Evolutionary conservation across 2,329 filamentous ascomycete genomes (phyloP).

Genomic region (Diaporthe nobilis): DNA sequence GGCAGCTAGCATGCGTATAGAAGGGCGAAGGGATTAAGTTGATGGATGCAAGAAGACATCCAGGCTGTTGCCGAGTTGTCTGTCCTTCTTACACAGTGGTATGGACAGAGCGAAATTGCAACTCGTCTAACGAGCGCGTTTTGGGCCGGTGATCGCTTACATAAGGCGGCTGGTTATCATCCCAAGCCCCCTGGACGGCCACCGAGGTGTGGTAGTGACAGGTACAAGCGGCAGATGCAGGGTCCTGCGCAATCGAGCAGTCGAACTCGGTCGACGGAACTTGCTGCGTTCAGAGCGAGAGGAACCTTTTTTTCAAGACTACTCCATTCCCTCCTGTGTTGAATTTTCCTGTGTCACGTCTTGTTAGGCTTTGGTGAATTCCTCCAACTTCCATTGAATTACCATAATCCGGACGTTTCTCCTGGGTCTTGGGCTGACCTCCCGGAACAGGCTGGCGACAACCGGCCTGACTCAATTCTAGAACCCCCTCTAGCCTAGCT

Average conservation of each 20-base stretch:
- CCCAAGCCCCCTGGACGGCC: background rate
- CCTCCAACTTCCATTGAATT: background rate
- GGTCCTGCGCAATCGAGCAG: background rate
- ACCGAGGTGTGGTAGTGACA: background rate
- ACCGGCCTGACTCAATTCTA: conserved; percentile 35
- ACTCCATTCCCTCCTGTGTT: background rate
- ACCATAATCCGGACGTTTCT: background rate
- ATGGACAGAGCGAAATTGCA: conserved; percentile 30
- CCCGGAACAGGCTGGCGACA: conserved; percentile 6
- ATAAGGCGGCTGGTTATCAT: background rate
- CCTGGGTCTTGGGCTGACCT: background rate
- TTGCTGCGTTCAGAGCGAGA: background rate
- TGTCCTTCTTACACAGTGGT: background rate
- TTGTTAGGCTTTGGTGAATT: background rate
- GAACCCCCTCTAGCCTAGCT: conserved; percentile 14
- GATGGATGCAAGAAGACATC: conserved; percentile 20
- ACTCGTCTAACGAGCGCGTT: conserved; percentile 14
- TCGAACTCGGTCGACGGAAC: background rate
- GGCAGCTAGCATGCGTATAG: conserved; percentile 28
- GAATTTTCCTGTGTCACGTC: background rate
- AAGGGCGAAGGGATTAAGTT: conserved; percentile 1
- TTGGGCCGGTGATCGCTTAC: conserved; percentile 15
- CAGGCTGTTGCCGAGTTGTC: conserved; percentile 18
- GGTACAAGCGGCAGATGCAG: background rate
- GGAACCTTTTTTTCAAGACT: background rate